A percentile compares a stretch with the other conserved stretches of the same genome.
Conservation (phyloP, 495 filamentous ascomycete genomes). For the Aspergillus biplanus region DNA sequence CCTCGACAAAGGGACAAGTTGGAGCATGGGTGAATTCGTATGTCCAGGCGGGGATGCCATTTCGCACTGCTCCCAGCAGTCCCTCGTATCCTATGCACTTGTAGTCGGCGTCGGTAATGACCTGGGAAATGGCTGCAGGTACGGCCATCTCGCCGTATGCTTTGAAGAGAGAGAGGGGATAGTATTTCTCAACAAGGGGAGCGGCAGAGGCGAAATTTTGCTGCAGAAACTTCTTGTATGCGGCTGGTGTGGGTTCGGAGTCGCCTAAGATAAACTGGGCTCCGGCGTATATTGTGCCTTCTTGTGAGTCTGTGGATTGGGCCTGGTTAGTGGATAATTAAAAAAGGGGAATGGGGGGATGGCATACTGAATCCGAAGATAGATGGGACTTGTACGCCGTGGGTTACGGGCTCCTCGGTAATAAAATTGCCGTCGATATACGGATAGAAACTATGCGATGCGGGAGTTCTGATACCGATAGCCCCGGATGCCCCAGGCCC, state of each 20-base stretch:
- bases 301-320: not conserved
- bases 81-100: slow-evolving; percentile 36
- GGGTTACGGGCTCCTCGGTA: not conserved
- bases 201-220: not conserved
- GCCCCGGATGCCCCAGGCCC: too few relatives aligned
- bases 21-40: slow-evolving; percentile 39
- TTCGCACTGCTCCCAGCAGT: slow-evolving; percentile 18
- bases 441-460: not conserved
- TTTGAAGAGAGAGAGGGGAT: slow-evolving; percentile 30
- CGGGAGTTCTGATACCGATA: not conserved
- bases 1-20: slow-evolving; percentile 35
- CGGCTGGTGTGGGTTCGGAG: not conserved
- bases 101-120: slow-evolving; percentile 37
- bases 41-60: slow-evolving; percentile 22
- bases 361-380: slow-evolving; percentile 10
- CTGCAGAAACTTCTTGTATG: not conserved
- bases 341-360: not conserved
- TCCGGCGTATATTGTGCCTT: not conserved
- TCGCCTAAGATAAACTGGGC: not conserved
- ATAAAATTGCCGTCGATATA: slow-evolving; percentile 5
- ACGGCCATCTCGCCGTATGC: slow-evolving; percentile 10
- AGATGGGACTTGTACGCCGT: not conserved
- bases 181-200: slow-evolving; percentile 31
- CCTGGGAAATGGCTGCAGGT: slow-evolving; percentile 20
- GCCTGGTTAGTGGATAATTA: not conserved